Evolutionary conservation across 805 yeast genomes (phyloP).

Genomic region (Saccharomycopsis lassenensis): DNA sequence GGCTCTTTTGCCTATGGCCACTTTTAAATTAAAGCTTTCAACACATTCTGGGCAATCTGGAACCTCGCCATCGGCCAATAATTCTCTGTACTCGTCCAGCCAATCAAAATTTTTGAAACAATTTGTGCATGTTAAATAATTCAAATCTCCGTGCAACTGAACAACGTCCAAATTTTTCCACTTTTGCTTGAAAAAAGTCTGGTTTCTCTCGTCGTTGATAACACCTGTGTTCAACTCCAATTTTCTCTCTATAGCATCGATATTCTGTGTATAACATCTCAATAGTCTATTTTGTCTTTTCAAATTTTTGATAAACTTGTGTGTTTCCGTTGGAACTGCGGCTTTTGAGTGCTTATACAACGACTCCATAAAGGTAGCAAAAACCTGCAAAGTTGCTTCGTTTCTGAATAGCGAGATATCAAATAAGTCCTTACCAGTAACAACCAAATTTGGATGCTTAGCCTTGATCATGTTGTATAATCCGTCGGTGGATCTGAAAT

Average conservation of each 20-base stretch:
- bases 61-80: slow-evolving; percentile 48
- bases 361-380: slow-evolving; percentile 82
- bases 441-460: slow-evolving; percentile 45
- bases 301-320: slow-evolving; percentile 53
- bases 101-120: slow-evolving; percentile 54
- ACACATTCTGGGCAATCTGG: slow-evolving; percentile 73
- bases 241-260: slow-evolving; percentile 73
- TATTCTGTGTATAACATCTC: slow-evolving; percentile 90
- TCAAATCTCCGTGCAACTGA: slow-evolving; percentile 85
- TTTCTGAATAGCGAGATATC: slow-evolving; percentile 75
- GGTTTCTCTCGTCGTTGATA: slow-evolving; percentile 23
- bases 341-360: slow-evolving; percentile 49
- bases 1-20: slow-evolving; percentile 56
- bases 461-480: slow-evolving; percentile 63
- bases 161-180: slow-evolving; percentile 70
- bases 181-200: slow-evolving; percentile 25
- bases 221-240: slow-evolving; percentile 52
- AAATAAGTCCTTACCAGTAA: slow-evolving; percentile 83
- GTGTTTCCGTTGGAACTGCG: slow-evolving; percentile 81
- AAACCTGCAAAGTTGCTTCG: slow-evolving; percentile 52
- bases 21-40: slow-evolving; percentile 42
- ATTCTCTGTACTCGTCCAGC: slow-evolving; percentile 39
- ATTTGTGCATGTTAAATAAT: slow-evolving; percentile 61
- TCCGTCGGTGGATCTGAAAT: slow-evolving; percentile 78
- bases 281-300: slow-evolving; percentile 56